Evolutionary conservation across 805 yeast genomes (phyloP), one percentile per base, ranked within the genome.

Genomic region (Metschnikowia matae): DNA sequence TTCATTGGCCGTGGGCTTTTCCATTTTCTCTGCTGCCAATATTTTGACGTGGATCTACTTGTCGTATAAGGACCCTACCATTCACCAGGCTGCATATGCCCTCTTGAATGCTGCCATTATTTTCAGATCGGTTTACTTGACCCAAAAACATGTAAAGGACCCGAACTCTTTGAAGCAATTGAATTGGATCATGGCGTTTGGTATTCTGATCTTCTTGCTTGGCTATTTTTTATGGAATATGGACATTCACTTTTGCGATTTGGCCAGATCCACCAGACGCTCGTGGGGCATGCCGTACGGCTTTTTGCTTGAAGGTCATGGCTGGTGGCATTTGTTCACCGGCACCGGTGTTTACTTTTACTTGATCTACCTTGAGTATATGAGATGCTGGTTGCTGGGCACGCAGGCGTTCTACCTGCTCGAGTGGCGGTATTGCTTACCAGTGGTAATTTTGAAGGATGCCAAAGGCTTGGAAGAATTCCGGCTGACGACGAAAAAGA

Each of bases 291-390:
- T 86, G 70, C 97, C 97, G 2, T 79, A 85, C 48, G 98, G 98
- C 1, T 79, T 89, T 53, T 56, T 92, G 3, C 73, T 92, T 34
- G 98, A 92, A 67, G 86, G 96, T 29, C 98, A 92, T 62, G 96
- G 96, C 21, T 92, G 97, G 97, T 92, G 98, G 98, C 98, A 92
- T 64, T 70, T 87, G 10, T 76, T 87, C 55, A 87, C 94, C 0
- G 96, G 96, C 0, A 71, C 83, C 18, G 96, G 97, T 1, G 94
- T 92, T 10, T 92, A 92, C 67, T 85, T 77, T 64, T 91, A 89
- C 69, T 78, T 91, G 56, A 82, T 87, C 3, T 89, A 86, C 63
- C 78, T 87, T 61, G 91, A 89, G 70, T 81, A 86, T 55, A 70
- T 91, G 54, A 77, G 92, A 57, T 71, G 85, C 32, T 82, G 84